Base-by-base conservation (phyloP, 208 protist genomes). In the Trypanosoma scelopori region DNA sequence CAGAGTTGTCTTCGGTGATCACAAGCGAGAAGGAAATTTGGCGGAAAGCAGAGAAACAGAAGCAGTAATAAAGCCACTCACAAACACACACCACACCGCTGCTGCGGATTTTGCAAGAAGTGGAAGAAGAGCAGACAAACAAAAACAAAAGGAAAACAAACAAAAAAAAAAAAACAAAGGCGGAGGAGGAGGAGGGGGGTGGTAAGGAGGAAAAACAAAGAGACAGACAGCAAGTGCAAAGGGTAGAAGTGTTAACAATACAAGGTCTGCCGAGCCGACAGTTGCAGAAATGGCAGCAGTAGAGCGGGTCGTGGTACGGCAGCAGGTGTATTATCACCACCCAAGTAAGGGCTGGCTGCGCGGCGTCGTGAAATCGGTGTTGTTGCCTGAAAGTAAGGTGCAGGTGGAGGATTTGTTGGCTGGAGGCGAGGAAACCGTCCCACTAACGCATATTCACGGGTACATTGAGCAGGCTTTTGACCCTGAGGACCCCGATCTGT, bases 381-480 rank as follows among this genome's bases (percentile, higher is more conserved):
- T 48, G 5, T 75, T 83, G 0, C 56, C 59, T 20, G 74, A 78
- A 49, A 67, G 61, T 5, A 92, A 85, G 72, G 69, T 79, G 23
- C 68, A 74, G 12, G 82, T 92, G 47, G 48, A 79, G 42, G 78
- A 87, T 64, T 59, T 71, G 18, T 50, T 37, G 3, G 74, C 70
- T 4, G 51, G 78, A 3, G 52, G 64, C 23, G 5, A 47, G 16
- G 77, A 81, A 13, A 75, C 58, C 7, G 73, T 91, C 27, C 45
- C 64, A 30, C 50, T 71, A 5, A 52, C 74, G 12, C 35, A 80
- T 28, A 72, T 93, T 25, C 91, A 95, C 73, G 76, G 81, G 47
- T 90, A 88, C 79, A 93, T 92, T 37, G 66, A 75, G 4, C 72
- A 93, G 30, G 85, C 71, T 58, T 95, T 89, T 73, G 84, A 94